These are phyloP conservation scores for Russula lepida DNA, from an alignment of 768 basidiomycete species.

Conservation along the genomic window DNA sequence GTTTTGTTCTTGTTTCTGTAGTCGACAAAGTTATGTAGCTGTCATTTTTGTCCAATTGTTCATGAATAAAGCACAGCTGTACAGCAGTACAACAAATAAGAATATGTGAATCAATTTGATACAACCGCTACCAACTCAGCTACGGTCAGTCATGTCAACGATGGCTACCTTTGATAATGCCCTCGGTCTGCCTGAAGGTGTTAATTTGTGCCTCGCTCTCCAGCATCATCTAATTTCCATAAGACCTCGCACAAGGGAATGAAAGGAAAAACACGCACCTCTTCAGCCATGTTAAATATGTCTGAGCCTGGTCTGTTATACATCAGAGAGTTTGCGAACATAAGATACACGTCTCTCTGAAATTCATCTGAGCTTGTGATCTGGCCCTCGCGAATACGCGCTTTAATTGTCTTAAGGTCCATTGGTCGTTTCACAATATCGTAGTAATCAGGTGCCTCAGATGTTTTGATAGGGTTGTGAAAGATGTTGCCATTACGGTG, in stretches of 20 bases:
- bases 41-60: slow-evolving; percentile 1
- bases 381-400: slow-evolving; percentile 72
- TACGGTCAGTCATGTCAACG: not conserved
- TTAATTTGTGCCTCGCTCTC: slow-evolving; percentile 62
- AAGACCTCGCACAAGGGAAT: not conserved
- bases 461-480: slow-evolving; percentile 79
- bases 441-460: slow-evolving; percentile 86
- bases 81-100: slow-evolving; percentile 14
- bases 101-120: not conserved
- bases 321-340: slow-evolving; percentile 98
- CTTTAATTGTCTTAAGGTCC: slow-evolving; percentile 90
- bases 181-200: slow-evolving; percentile 70
- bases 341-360: slow-evolving; percentile 81
- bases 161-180: slow-evolving; percentile 29
- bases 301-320: slow-evolving; percentile 84
- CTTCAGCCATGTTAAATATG: slow-evolving; percentile 85
- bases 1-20: slow-evolving; percentile 11
- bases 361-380: slow-evolving; percentile 81
- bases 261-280: slow-evolving; percentile 44
- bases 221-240: slow-evolving; percentile 56
- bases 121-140: not conserved
- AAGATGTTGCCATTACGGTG: slow-evolving; percentile 88
- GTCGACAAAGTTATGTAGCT: slow-evolving; percentile 11
- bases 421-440: slow-evolving; percentile 92
- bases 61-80: slow-evolving; percentile 11